These are phyloP conservation scores for Grifola frondosa DNA, from an alignment of 1,284 basidiomycete genomes.

Conservation along the genomic window DNA sequence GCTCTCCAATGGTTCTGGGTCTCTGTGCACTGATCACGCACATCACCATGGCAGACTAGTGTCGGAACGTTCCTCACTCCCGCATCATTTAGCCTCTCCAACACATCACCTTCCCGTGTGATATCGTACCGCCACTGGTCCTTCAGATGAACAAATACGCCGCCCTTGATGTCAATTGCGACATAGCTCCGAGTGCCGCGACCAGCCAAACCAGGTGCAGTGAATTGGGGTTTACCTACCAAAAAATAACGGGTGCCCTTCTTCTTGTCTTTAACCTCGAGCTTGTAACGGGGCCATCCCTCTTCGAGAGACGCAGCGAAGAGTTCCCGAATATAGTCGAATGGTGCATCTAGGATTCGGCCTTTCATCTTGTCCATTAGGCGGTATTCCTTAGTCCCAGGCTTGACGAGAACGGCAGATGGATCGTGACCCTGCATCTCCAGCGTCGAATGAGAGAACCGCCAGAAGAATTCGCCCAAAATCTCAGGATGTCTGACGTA, in stretches of 20 bases:
- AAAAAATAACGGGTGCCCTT: background rate
- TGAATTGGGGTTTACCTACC: conserved; percentile 12
- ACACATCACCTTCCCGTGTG: background rate
- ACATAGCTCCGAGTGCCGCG: conserved; percentile 9
- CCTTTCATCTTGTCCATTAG: conserved; percentile 4
- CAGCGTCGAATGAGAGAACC: conserved; percentile 4
- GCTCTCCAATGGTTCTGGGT: too few species aligned
- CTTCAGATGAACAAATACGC: conserved; percentile 22
- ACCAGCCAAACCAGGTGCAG: conserved; percentile 1
- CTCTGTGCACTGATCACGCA: background rate
- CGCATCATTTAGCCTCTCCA: background rate
- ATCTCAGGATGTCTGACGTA: conserved; percentile 8
- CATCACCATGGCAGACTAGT: conserved; percentile 3
- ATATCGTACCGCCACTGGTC: conserved; percentile 26
- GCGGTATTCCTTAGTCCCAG: background rate
- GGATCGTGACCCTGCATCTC: conserved; percentile 12
- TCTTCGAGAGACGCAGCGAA: background rate
- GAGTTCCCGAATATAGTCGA: conserved; percentile 4
- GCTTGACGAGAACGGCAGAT: conserved; percentile 2
- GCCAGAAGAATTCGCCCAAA: conserved; percentile 15
- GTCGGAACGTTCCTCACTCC: background rate
- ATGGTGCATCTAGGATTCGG: background rate
- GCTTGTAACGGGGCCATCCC: background rate
- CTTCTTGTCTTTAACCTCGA: background rate
- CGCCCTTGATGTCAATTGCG: conserved; percentile 6